Evolutionary conservation across 225 moss, liverwort and hornwort species (phyloP).

Genomic region (Sphagnum tenellum): DNA sequence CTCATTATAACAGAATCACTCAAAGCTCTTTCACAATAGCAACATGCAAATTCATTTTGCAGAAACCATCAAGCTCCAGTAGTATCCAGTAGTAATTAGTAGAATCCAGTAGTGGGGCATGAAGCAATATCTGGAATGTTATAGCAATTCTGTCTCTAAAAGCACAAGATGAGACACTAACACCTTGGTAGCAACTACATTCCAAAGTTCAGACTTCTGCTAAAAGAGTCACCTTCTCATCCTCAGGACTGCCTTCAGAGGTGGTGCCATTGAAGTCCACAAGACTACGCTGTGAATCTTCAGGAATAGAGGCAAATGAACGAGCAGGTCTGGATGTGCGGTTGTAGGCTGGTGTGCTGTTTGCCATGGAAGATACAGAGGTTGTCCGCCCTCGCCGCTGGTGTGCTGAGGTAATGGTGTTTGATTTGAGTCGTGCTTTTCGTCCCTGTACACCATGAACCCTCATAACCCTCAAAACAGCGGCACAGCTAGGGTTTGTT

Average conservation of each 20-base stretch:
- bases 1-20: too few species aligned
- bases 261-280: slow-evolving; percentile 20
- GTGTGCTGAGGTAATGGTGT: slow-evolving; percentile 8
- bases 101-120: too few species aligned
- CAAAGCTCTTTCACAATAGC: too few species aligned
- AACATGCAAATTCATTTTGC: too few species aligned
- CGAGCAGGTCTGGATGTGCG: slow-evolving; percentile 16
- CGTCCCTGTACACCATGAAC: slow-evolving; percentile 20
- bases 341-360: slow-evolving; percentile 10
- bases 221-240: slow-evolving; percentile 18
- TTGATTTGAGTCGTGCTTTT: slow-evolving; percentile 37
- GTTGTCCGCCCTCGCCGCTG: slow-evolving; percentile 32
- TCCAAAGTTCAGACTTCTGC: too few species aligned
- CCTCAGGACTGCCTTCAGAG: slow-evolving; percentile 15
- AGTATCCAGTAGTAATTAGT: too few species aligned
- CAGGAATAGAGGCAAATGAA: slow-evolving; percentile 4
- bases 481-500: too few species aligned
- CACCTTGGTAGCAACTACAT: background rate
- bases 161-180: background rate
- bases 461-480: too few species aligned
- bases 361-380: slow-evolving; percentile 12
- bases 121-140: too few species aligned
- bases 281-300: slow-evolving; percentile 17
- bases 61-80: too few species aligned
- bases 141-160: background rate